A percentile compares a stretch with the other conserved stretches of the same genome.
Evolutionary conservation across 1,139 yeast genomes (phyloP).

Genomic region (Debaryomyces udenii): DNA sequence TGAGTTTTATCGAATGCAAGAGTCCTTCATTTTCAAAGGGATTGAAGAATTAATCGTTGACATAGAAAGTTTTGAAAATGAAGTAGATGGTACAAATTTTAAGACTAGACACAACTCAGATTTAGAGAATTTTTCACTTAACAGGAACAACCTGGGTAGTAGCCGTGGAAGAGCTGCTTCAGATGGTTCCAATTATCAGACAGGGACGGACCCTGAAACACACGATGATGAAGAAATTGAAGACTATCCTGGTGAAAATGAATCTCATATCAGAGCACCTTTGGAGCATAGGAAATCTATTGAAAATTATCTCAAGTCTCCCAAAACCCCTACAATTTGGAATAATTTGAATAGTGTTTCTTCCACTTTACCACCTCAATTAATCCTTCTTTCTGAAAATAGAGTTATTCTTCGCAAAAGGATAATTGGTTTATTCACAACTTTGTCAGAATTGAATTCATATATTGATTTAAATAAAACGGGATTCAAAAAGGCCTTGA

Average conservation of each 20-base stretch:
- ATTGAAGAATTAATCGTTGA: constrained; percentile 58
- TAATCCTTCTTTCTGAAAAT: constrained; percentile 42
- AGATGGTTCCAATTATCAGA: constrained; percentile 21
- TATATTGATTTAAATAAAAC: constrained; percentile 67
- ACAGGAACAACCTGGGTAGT: constrained; percentile 15
- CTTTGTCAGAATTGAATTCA: constrained; percentile 65
- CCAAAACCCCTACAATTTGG: constrained; percentile 43
- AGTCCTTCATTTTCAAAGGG: constrained; percentile 47
- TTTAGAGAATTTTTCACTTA: constrained; percentile 10
- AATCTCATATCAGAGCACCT: constrained; percentile 11
- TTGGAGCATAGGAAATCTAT: constrained; percentile 35
- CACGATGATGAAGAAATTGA: constrained; percentile 18
- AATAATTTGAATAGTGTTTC: constrained; percentile 27
- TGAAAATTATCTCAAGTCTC: constrained; percentile 43
- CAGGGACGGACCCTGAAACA: constrained; percentile 37
- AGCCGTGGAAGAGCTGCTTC: constrained; percentile 18
- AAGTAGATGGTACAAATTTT: constrained; percentile 18
- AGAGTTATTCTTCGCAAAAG: constrained; percentile 59
- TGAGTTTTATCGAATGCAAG: constrained; percentile 57
- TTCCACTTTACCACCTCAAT: constrained; percentile 41
- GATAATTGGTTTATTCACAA: constrained; percentile 58
- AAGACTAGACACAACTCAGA: not conserved
- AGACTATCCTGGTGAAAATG: constrained; percentile 14
- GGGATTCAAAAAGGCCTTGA: constrained; percentile 68
- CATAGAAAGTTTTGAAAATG: constrained; percentile 49